Base-by-base conservation (phyloP, 2,329 filamentous ascomycete species). In the Epichloe brachyelytri region DNA sequence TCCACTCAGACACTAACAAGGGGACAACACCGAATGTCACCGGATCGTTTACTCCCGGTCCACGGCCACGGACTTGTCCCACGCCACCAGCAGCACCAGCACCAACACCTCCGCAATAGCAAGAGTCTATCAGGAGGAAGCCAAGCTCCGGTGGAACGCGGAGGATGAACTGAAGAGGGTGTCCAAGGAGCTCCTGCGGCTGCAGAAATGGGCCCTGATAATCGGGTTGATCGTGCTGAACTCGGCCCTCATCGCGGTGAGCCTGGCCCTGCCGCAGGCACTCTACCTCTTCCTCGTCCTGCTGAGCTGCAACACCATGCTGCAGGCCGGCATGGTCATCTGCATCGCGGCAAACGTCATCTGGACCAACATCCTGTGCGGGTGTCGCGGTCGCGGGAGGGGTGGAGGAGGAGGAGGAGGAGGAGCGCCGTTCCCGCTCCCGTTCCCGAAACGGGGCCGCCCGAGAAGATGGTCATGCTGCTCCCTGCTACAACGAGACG, bases 401-500 rank as follows among this genome's bases (percentile, higher is more conserved):
- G 48, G n/a, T n/a, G n/a, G n/a, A n/a, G 14, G 56, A 61, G 6
- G 5, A 26, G 7, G 41, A 10, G 20, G 15, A 4, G 26, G 26
- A 30, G 8, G 3, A 5, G 20, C 8, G 26, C 7, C 26, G 26
- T 26, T 26, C 22, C 26, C 26, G 26, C 0, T 22, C 22, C 26
- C 4, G 43, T 61, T 0, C 70, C 70, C 0, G 66, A 69, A 46
- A 59, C 62, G 33, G 6, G n/a, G 5, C 17, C 36, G 20, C 68
- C 66, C 0, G 72, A 75, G 56, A 65, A 65, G 46, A 64, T 75
- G 62, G 70, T 75, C 2, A 56, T 73, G 33, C 58, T 75, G 34
- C 61, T 75, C 4, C 72, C 1, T 76, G 73, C 59, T 76, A 75
- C 59, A 75, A 75, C 55, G 72, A 76, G 56, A 73, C 69, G 0